Conservation (phyloP, 495 filamentous ascomycete species). For the Thermothielavioides terrestris region DNA sequence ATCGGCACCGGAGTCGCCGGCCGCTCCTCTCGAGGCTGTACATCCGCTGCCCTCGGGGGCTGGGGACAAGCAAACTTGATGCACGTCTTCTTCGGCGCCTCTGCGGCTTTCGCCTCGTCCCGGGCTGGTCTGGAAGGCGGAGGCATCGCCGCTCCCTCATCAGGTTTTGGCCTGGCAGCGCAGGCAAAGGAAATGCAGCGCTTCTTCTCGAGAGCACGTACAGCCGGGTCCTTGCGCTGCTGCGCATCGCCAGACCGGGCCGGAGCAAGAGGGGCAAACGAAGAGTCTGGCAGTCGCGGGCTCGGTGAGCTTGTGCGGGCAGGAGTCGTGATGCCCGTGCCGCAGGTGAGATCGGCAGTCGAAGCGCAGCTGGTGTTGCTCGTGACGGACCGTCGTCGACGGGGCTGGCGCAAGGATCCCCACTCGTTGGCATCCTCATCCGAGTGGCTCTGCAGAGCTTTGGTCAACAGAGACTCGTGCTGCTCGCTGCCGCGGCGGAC, state of each 20-base stretch:
- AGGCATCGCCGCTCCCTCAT: conserved; percentile 21
- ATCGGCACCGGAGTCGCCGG: conserved; percentile 14
- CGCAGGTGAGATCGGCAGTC: conserved; percentile 81
- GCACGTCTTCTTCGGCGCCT: conserved; percentile 32
- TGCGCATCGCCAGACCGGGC: conserved; percentile 7
- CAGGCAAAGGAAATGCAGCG: conserved; percentile 93
- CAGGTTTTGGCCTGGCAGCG: conserved; percentile 38
- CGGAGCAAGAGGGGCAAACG: conserved; percentile 19
- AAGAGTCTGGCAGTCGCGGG: conserved; percentile 52
- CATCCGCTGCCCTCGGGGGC: background rate
- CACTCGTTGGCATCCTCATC: conserved; percentile 38
- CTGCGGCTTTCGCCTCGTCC: conserved; percentile 20
- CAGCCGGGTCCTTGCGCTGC: conserved; percentile 20
- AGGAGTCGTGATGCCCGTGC: conserved; percentile 85
- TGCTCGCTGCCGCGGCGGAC: conserved; percentile 39
- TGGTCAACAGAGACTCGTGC: conserved; percentile 70
- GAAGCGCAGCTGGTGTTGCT: conserved; percentile 72
- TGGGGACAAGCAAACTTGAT: conserved; percentile 47
- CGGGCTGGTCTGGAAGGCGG: conserved; percentile 16
- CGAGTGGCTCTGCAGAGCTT: conserved; percentile 60
- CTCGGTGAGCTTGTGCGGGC: conserved; percentile 82
- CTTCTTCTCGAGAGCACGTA: conserved; percentile 44
- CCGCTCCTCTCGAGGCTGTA: conserved; percentile 9
- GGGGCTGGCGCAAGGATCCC: conserved; percentile 6
- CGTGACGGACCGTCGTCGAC: conserved; percentile 58